Evolutionary conservation across 2,329 filamentous ascomycete species (phyloP), one percentile per base, ranked within the genome.

Genomic region (Penicillium occitanis): DNA sequence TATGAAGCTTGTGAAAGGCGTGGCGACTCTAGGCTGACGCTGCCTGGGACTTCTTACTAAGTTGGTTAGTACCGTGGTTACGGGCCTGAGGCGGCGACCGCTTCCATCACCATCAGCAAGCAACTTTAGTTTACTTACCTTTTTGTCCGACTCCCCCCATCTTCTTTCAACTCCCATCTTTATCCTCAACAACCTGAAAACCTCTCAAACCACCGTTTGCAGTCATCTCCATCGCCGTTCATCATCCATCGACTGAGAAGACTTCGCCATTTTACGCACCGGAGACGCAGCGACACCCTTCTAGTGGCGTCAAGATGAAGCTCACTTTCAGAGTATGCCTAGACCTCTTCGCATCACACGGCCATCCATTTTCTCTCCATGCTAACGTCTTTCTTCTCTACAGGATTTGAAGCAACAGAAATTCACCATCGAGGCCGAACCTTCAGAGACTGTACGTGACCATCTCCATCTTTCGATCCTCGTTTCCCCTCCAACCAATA

Each of bases 391-490:
- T 64, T 76, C 68, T 66, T 66, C 62, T 53, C 57, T 69, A 48
- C 44, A 97, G 93, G 95, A 99, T 84, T 87, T 99, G 76, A 98
- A 97, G 86, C 95, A 98, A 82, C 91, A 97, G 80, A 97, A 97
- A 85, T 99, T 99, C 83, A 89, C 90, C 76, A 91, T 99, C 84
- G 94, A 98, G 73, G 92, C 93, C 76, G 93, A 98, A 80, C 92
- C 93, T 70, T 89, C 91, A 71, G 93, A 97, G 78, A 91, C 92
- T 79, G 93, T 97, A 89, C 75, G 90, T 73, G 46, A 70, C 67
- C 8, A 25, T 63, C 64, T 28, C 63, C 30, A 8, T 64, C 51
- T 66, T 37, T 35, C 62, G 37, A 61, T 37, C 48, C 50, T 61
- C 62, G 53, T 33, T 44, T 61, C 64, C 66, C 48, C 57, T 62